Base-by-base conservation (phyloP, 1,284 basidiomycete genomes). In the Ceratobasidium sp. region DNA sequence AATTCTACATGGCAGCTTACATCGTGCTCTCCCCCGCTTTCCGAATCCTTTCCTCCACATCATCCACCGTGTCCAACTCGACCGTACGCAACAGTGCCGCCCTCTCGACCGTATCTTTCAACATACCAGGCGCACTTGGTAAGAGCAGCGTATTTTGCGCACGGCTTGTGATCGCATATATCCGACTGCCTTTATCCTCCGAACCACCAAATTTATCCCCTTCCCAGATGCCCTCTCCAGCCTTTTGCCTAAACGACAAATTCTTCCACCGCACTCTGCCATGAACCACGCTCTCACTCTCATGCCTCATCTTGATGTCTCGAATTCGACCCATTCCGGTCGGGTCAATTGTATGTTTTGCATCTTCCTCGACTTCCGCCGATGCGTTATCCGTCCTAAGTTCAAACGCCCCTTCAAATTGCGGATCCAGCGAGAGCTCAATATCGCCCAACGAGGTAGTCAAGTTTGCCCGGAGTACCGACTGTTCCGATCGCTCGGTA, bases 351-450 rank as follows among this genome's bases (percentile, higher is more conserved):
- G 65, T 69, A 21, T 57, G 65, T 28, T 45, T 57, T 3, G 65
- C 36, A 21, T 69, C 65, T 32, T 69, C 65, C 23, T 69, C 65
- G 9, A 69, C 65, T 0, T 57, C 65, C 16, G 65, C 50, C n/a
- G 36, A 30, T 14, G 65, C 65, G 21, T 43, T 41, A 3, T 69
- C 65, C 6, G 60, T 62, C 14, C 6, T 23, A 26, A 69, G 65
- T n/a, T 69, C 65, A 57, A 69, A 69, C 52, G 52, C 30, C 39
- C 65, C 65, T 46, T 69, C 65, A 23, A 43, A 69, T 23, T 41
- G 39, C 21, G 65, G 65, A 36, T 69, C 65, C 36, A 69, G 39
- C 10, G 53, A 26, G 30, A 69, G 52, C 39, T 69, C 65, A 41
- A 69, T 69, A 16, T 69, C 65, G 5, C 36, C 65, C 21, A 69